Evolutionary conservation across 2,329 filamentous ascomycete species (phyloP).

Genomic region (Phaeophleospora eucalypticola): DNA sequence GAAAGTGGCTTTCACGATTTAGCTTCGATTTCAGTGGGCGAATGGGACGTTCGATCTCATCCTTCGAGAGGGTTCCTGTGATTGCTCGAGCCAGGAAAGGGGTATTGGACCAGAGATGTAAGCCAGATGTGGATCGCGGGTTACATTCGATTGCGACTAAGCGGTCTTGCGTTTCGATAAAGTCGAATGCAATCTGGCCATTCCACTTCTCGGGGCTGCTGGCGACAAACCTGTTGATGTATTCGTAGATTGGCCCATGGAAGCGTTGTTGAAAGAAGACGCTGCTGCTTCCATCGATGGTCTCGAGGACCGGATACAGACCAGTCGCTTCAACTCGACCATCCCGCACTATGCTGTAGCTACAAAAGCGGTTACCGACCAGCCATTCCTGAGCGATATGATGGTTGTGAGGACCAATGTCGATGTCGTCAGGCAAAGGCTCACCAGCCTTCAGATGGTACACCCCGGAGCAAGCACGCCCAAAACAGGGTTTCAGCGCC

Average conservation of each 20-base stretch:
- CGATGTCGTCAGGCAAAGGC: slow-evolving; percentile 11
- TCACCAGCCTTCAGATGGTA: slow-evolving; percentile 15
- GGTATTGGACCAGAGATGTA: slow-evolving; percentile 28
- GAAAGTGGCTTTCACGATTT: slow-evolving; percentile 11
- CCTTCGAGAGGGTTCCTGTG: slow-evolving; percentile 11
- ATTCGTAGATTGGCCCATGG: slow-evolving; percentile 22
- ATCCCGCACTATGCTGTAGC: slow-evolving; percentile 28
- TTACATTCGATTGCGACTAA: slow-evolving; percentile 32
- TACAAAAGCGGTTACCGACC: slow-evolving; percentile 29
- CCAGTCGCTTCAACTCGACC: slow-evolving; percentile 26
- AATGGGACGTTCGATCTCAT: slow-evolving; percentile 15
- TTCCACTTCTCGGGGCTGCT: slow-evolving; percentile 8
- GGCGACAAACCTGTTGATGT: slow-evolving; percentile 22
- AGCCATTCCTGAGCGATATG: slow-evolving; percentile 32
- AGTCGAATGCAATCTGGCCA: slow-evolving; percentile 30
- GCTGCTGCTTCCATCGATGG: slow-evolving; percentile 28
- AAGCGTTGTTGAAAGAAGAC: slow-evolving; percentile 27
- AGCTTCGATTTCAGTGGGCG: slow-evolving; percentile 12
- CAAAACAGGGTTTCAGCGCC: slow-evolving; percentile 31
- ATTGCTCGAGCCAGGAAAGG: slow-evolving; percentile 17
- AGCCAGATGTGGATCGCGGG: slow-evolving; percentile 28
- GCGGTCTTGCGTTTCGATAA: slow-evolving; percentile 24
- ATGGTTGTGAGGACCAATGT: slow-evolving; percentile 16
- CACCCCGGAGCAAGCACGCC: slow-evolving; percentile 21
- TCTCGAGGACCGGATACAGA: slow-evolving; percentile 31